phyloP scores from a whole-genome alignment of 106 monocot species.

The Allium sativum region DNA sequence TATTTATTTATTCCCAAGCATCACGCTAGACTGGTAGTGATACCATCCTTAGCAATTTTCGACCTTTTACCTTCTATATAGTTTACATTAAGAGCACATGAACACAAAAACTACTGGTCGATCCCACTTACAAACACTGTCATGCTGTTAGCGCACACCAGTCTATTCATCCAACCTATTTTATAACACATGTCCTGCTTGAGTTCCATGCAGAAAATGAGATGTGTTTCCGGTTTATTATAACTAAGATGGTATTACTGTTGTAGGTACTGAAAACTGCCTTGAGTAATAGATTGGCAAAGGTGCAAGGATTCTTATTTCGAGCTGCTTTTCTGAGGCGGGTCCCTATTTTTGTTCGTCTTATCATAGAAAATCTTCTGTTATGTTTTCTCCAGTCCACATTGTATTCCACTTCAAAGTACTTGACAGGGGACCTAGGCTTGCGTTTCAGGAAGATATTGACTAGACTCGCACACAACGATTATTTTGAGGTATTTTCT shows the following conservation, averaged over 20 bases:
- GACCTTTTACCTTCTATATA: too few relatives aligned
- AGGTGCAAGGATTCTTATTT: constrained; percentile 94
- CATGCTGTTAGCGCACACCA: too few relatives aligned
- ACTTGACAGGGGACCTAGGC: constrained; percentile 73
- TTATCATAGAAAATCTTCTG: constrained; percentile 78
- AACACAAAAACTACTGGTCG: too few relatives aligned
- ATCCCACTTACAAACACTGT: too few relatives aligned
- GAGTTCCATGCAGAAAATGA: too few relatives aligned
- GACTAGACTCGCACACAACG: constrained; percentile 78
- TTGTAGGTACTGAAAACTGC: constrained; percentile 79
- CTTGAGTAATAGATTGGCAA: constrained; percentile 80
- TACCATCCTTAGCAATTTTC: too few relatives aligned
- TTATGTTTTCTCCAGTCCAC: constrained; percentile 91
- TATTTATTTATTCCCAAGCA: too few relatives aligned
- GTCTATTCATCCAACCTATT: too few relatives aligned
- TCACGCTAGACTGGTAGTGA: too few relatives aligned
- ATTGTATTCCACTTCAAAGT: constrained; percentile 79
- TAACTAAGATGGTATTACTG: neutral
- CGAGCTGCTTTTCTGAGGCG: constrained; percentile 86
- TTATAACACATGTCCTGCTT: too few relatives aligned
- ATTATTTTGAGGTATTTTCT: constrained; percentile 86
- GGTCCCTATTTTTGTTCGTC: constrained; percentile 58
- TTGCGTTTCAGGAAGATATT: constrained; percentile 84
- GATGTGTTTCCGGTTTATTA: too few relatives aligned
- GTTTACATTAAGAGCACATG: too few relatives aligned